Evolutionary conservation across 768 basidiomycete species (phyloP).

Genomic region (Gymnopilus dilepis): DNA sequence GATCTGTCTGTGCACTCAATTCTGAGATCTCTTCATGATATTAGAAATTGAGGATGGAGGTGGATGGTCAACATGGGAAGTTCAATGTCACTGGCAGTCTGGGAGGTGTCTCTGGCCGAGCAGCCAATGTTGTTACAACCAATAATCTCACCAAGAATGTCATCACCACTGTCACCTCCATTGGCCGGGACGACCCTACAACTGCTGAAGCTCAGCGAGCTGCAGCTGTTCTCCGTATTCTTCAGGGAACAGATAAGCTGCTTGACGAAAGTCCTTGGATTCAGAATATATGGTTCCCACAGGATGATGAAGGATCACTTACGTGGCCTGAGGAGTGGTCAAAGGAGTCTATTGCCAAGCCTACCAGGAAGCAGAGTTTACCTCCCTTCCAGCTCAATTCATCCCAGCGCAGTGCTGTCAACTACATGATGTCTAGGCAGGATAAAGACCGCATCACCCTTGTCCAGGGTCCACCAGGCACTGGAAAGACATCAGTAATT

Average conservation of each 20-base stretch:
- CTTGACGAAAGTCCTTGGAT: slow-evolving; percentile 52
- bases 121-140: slow-evolving; percentile 30
- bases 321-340: slow-evolving; percentile 48
- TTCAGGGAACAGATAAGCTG: slow-evolving; percentile 44
- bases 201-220: slow-evolving; percentile 57
- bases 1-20: neutral
- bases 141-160: slow-evolving; percentile 34
- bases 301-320: slow-evolving; percentile 30
- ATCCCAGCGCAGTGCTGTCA: slow-evolving; percentile 54
- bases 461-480: slow-evolving; percentile 66
- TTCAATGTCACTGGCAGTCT: slow-evolving; percentile 48
- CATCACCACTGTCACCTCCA: slow-evolving; percentile 48
- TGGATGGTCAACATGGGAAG: slow-evolving; percentile 32
- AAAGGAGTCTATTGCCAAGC: slow-evolving; percentile 1
- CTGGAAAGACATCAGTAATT: slow-evolving; percentile 79
- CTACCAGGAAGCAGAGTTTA: neutral
- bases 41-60: slow-evolving; percentile 36
- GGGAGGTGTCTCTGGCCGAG: slow-evolving; percentile 48
- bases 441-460: slow-evolving; percentile 45
- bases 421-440: slow-evolving; percentile 48
- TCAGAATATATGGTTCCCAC: slow-evolving; percentile 52
- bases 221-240: slow-evolving; percentile 43
- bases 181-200: slow-evolving; percentile 63
- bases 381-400: slow-evolving; percentile 37
- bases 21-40: neutral